Base-by-base conservation (phyloP, 495 filamentous ascomycete species). In the Cairneyella variabilis region DNA sequence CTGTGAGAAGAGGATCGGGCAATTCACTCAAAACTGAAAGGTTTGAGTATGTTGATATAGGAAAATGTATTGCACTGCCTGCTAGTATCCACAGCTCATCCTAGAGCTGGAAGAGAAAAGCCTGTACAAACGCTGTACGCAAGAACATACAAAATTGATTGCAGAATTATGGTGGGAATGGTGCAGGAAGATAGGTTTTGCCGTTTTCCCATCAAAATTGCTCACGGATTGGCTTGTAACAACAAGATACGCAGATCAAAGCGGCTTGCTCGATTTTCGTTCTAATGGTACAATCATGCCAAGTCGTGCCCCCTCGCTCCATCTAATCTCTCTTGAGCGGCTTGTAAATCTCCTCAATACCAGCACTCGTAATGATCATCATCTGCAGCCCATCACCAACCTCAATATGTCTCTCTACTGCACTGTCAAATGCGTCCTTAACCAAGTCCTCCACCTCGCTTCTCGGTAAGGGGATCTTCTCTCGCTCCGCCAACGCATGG, bases 371-470 rank as follows among this genome's bases (percentile, higher is more conserved):
- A 59, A 96, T 85, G 54, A 96, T 79, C 78, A 97, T 81, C 84
- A 96, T 90, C 77, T 97, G 93, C 71, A 98, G 69, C 36, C 88
- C 86, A 77, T 98, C 93, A 66, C 93, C 93, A 52, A 97, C 93
- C 76, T 97, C 92, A 62, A 97, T 98, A 74, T 98, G 93, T 68
- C 93, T 85, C 80, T 98, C 93, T 20, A 96, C 91, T 11, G 95
- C 92, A 67, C 90, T 95, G 54, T 93, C 95, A 66, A 98, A 98
- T 9, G 92, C 95, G 80, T 98, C 93, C 71, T 90, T 86, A 50
- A 97, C 95, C 53, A 98, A 68, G 57, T 84, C 77, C 72, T 92
- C 89, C 21, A 95, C 93, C 22, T 86, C 82, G 26, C 77, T 71
- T 60, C 79, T 77, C 22, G 85, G 75, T 60, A 97, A 72, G 48